Percentiles rank a stretch among this genome's conserved stretches.
phyloP scores from a whole-genome alignment of 495 filamentous ascomycete genomes.

The Bacidia rubella region DNA sequence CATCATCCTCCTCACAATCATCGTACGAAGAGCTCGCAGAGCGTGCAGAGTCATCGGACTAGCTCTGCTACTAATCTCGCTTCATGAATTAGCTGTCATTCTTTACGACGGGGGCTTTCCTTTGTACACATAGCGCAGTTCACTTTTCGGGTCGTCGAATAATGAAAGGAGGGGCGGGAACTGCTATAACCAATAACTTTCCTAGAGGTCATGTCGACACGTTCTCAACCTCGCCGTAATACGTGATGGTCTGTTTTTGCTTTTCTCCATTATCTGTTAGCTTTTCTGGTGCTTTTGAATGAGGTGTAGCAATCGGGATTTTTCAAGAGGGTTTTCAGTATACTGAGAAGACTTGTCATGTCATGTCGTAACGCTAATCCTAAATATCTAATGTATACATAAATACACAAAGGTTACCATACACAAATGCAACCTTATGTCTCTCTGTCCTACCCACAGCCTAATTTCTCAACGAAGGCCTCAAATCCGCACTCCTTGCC shows the following conservation, averaged over 20 bases:
- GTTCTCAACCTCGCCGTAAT: not conserved
- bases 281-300: not conserved
- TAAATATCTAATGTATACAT: not conserved
- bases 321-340: conserved; percentile 30
- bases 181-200: no score
- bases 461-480: conserved; percentile 8
- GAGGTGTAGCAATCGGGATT: no score
- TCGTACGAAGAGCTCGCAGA: conserved; percentile 7
- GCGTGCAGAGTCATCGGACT: not conserved
- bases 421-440: not conserved
- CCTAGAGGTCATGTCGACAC: not conserved
- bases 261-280: not conserved
- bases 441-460: not conserved
- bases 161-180: no score
- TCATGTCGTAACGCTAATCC: not conserved
- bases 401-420: not conserved
- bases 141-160: no score
- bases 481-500: conserved; percentile 10
- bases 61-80: conserved; percentile 11
- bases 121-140: no score
- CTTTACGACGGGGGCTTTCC: not conserved
- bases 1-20: conserved; percentile 5
- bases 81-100: not conserved
- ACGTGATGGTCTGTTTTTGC: not conserved
- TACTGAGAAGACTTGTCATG: conserved; percentile 14